Base-by-base conservation (phyloP, 2,329 filamentous ascomycete genomes). In the Apiospora malaysiana region DNA sequence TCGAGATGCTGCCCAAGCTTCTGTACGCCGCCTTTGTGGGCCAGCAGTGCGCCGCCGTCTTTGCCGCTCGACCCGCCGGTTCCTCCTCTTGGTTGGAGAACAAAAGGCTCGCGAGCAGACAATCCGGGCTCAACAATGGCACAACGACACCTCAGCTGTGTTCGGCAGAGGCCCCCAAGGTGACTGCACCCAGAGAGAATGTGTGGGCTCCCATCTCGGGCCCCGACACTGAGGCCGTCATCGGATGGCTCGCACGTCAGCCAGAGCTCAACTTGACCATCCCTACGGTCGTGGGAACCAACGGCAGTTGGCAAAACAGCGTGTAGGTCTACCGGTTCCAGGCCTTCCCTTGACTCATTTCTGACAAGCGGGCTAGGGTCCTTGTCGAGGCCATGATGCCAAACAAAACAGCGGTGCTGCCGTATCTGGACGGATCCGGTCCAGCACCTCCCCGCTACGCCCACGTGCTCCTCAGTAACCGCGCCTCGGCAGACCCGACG, bases 381-480 rank as follows among this genome's bases (percentile, higher is more conserved):
- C 73, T 79, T 2, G 75, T 80, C 1, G 84, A 86, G 74, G 72
- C 82, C 0, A 77, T 86, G 68, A 73, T 76, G 27, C 85, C 85
- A 0, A 87, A 87, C 77, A 88, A 88, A 78, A 85, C 84, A 0
- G 85, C 85, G 70, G 83, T 81, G 0, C 70, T 86, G 66, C 71
- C 80, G 2, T 87, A 85, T 70, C 75, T 87, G 1, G 83, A 87
- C 43, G 79, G 78, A 2, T 72, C 75, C 8, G 81, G 76, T 0
- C 70, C 80, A 4, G 74, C 76, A 1, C 85, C 85, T 1, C 69
- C 75, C 2, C 79, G 82, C 23, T 86, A 83, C 75, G 85, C 85
- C 4, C 84, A 83, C 68, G 83, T 83, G 1, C 74, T 82, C 2
- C 74, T 87, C n/a, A 78, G 82, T 70, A 78, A 83, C 74, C 78